Conservation (phyloP, 805 yeast genomes). For the Starmerella cellae region DNA sequence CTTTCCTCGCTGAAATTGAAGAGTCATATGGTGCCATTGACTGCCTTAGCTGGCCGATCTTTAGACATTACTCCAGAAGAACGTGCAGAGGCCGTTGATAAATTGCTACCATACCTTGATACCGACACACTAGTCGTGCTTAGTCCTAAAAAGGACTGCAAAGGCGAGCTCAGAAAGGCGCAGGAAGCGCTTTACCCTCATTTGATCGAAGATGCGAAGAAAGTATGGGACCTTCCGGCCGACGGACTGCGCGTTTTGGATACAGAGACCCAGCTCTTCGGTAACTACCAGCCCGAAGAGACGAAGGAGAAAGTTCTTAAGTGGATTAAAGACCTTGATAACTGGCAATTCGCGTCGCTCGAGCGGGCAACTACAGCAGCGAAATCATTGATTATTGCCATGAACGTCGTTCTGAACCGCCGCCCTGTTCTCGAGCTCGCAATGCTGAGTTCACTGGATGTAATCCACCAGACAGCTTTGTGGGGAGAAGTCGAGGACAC, state of each 20-base stretch:
- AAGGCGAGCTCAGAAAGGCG: slow-evolving; percentile 64
- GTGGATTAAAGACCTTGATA: slow-evolving; percentile 50
- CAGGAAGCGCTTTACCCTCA: slow-evolving; percentile 73
- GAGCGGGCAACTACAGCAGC: slow-evolving; percentile 81
- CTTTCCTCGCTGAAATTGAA: slow-evolving; percentile 51
- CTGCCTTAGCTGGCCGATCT: slow-evolving; percentile 76
- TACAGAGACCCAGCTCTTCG: slow-evolving; percentile 69
- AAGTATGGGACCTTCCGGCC: slow-evolving; percentile 32
- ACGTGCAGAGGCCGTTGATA: slow-evolving; percentile 45
- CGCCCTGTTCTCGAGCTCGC: slow-evolving; percentile 55
- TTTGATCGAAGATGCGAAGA: slow-evolving; percentile 52
- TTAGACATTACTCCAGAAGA: slow-evolving; percentile 54
- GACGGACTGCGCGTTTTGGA: slow-evolving; percentile 46
- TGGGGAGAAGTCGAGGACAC: slow-evolving; percentile 99
- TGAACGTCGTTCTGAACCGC: slow-evolving; percentile 38
- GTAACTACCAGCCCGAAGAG: slow-evolving; percentile 54
- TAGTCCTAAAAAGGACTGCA: slow-evolving; percentile 68
- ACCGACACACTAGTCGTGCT: slow-evolving; percentile 87
- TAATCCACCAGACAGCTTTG: slow-evolving; percentile 65
- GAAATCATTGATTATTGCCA: slow-evolving; percentile 77
- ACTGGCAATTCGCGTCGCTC: slow-evolving; percentile 73
- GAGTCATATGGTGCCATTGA: slow-evolving; percentile 70
- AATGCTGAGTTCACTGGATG: slow-evolving; percentile 66
- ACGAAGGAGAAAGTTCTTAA: slow-evolving; percentile 48
- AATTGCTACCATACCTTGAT: slow-evolving; percentile 70